phyloP scores from a whole-genome alignment of 345 rosid species.

The Salix udensis region DNA sequence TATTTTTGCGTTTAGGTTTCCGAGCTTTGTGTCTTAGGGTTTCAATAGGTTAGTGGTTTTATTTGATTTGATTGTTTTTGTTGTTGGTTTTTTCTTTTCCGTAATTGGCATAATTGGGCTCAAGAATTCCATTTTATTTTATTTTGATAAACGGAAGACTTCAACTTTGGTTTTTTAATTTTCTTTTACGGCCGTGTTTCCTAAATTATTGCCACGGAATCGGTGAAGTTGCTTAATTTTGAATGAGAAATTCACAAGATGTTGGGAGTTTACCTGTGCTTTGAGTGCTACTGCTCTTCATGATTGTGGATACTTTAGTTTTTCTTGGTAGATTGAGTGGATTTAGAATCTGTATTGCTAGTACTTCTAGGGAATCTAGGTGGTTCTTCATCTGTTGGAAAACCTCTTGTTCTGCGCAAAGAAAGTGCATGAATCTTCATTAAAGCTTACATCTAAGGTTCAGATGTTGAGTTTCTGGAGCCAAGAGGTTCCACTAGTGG shows the following conservation, averaged over 20 bases:
- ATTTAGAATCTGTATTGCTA: neutral
- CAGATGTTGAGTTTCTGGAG: neutral
- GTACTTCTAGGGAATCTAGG: neutral
- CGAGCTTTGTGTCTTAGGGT: neutral
- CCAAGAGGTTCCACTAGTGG: neutral
- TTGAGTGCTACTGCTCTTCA: neutral
- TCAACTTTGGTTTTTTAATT: neutral
- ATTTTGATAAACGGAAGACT: neutral
- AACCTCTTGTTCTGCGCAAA: neutral
- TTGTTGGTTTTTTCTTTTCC: neutral
- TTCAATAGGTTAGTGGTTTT: neutral
- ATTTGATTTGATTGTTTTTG: neutral
- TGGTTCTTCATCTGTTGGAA: neutral
- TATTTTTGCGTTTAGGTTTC: neutral
- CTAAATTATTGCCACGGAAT: neutral
- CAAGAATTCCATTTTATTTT: neutral
- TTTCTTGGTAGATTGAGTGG: neutral
- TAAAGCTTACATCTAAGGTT: neutral
- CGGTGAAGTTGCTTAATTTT: neutral
- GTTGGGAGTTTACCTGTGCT: neutral
- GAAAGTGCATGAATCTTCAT: neutral
- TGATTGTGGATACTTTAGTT: neutral
- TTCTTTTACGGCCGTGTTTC: neutral
- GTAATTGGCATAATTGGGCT: neutral
- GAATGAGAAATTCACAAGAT: neutral